These are phyloP conservation scores for Lactifluus rugatus DNA, from an alignment of 768 basidiomycete species.

Conservation along the genomic window DNA sequence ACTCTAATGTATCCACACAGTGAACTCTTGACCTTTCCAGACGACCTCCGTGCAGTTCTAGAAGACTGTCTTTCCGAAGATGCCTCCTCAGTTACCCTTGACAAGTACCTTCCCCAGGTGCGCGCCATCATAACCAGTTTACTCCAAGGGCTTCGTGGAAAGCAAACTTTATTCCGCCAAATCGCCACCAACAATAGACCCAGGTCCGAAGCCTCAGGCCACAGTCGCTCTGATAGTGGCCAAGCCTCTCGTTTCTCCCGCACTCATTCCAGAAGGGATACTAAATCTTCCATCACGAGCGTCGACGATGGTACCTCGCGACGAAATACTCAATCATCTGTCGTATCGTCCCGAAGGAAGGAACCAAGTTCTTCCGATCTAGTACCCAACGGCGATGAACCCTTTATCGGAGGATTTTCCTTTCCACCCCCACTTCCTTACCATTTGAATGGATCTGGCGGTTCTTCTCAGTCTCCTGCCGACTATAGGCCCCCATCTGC, in stretches of 20 bases:
- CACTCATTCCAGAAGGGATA: constrained; percentile 28
- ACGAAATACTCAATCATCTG: constrained; percentile 1
- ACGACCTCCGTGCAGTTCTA: constrained; percentile 79
- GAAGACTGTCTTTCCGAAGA: constrained; percentile 91
- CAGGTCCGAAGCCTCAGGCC: constrained; percentile 34
- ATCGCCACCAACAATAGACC: constrained; percentile 55
- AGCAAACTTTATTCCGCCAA: constrained; percentile 81
- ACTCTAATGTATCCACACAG: constrained; percentile 32
- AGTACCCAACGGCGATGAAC: constrained; percentile 28
- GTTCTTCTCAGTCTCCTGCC: constrained; percentile 6
- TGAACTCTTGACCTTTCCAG: constrained; percentile 79
- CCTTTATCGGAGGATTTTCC: constrained; percentile 46
- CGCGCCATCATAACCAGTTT: constrained; percentile 87
- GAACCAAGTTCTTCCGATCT: constrained; percentile 16
- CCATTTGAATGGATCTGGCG: neutral
- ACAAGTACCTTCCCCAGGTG: constrained; percentile 82
- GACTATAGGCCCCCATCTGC: constrained; percentile 1
- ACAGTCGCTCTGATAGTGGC: constrained; percentile 40
- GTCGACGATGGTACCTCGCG: constrained; percentile 25
- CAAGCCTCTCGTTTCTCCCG: constrained; percentile 44
- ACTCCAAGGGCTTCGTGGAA: constrained; percentile 85
- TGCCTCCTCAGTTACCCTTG: constrained; percentile 74
- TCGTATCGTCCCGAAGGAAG: constrained; percentile 20
- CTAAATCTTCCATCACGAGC: constrained; percentile 27
- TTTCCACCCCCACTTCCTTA: constrained; percentile 16